phyloP scores from a whole-genome alignment of 1,284 basidiomycete species.

The Retiboletus fuscus region DNA sequence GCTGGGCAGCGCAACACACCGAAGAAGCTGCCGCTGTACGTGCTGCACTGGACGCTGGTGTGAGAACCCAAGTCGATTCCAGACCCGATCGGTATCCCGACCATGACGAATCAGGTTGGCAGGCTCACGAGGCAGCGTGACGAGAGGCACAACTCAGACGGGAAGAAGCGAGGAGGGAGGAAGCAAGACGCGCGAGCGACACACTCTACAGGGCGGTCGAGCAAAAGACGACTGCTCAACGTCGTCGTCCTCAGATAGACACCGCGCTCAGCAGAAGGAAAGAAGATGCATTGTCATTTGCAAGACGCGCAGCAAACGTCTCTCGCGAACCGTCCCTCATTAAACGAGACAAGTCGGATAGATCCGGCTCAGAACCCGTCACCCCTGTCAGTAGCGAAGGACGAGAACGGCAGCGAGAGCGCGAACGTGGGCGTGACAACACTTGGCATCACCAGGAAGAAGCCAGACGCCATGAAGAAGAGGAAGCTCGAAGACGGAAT shows the following conservation, averaged over 20 bases:
- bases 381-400: slow-evolving; percentile 47
- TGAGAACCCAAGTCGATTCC: slow-evolving; percentile 42
- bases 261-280: slow-evolving; percentile 40
- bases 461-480: slow-evolving; percentile 48
- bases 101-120: slow-evolving; percentile 53
- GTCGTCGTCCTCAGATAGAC: slow-evolving; percentile 45
- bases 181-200: slow-evolving; percentile 33
- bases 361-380: slow-evolving; percentile 41
- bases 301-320: slow-evolving; percentile 43
- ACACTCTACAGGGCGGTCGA: slow-evolving; percentile 44
- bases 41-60: slow-evolving; percentile 36
- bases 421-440: slow-evolving; percentile 40
- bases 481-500: slow-evolving; percentile 48
- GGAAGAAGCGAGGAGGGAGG: slow-evolving; percentile 44
- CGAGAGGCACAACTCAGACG: slow-evolving; percentile 48
- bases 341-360: slow-evolving; percentile 44
- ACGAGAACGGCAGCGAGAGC: slow-evolving; percentile 44
- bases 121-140: slow-evolving; percentile 54
- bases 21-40: slow-evolving; percentile 45
- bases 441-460: slow-evolving; percentile 41
- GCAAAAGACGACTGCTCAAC: slow-evolving; percentile 31
- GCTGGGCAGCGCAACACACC: slow-evolving; percentile 57
- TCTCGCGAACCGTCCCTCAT: slow-evolving; percentile 44
- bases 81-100: slow-evolving; percentile 45
- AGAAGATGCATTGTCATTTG: slow-evolving; percentile 41